Conservation (phyloP, 2,329 filamentous ascomycete species). For the Paramyrothecium roridum region DNA sequence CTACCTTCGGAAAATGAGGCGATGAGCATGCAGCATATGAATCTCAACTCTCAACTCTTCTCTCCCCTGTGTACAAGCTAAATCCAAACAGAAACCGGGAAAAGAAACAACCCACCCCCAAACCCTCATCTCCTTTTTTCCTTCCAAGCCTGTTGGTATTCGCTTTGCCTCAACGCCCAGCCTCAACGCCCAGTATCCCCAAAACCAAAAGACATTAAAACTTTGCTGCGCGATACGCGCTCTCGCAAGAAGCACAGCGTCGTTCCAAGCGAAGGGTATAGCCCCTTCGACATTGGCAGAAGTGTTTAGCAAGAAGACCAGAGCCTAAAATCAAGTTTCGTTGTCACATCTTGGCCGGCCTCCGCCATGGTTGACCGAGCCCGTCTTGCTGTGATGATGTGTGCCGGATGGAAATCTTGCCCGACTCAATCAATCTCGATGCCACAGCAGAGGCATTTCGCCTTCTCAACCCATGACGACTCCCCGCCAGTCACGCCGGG, state of each 20-base stretch:
- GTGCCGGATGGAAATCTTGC: not conserved
- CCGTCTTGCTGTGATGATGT: not conserved
- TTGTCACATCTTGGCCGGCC: not conserved
- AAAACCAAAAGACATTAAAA: not conserved
- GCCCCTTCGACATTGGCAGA: not conserved
- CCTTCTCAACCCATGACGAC: constrained; percentile 50
- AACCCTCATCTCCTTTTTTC: not conserved
- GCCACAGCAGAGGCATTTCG: constrained; percentile 47
- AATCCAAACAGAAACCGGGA: not conserved
- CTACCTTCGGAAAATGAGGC: not conserved
- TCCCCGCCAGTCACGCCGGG: constrained; percentile 43
- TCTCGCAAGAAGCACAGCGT: not conserved
- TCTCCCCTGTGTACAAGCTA: not conserved
- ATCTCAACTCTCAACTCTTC: not conserved
- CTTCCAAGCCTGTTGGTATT: not conserved
- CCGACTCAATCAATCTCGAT: constrained; percentile 38
- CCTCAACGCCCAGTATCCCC: not conserved
- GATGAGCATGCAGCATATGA: not conserved
- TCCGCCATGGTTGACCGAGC: not conserved
- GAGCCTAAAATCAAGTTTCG: not conserved
- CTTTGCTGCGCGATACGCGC: not conserved
- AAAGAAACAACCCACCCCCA: not conserved
- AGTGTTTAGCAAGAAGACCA: not conserved
- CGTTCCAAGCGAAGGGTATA: not conserved
- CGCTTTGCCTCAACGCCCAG: constrained; percentile 2